Conservation (phyloP, 768 basidiomycete genomes). For the Podaxis sp. region DNA sequence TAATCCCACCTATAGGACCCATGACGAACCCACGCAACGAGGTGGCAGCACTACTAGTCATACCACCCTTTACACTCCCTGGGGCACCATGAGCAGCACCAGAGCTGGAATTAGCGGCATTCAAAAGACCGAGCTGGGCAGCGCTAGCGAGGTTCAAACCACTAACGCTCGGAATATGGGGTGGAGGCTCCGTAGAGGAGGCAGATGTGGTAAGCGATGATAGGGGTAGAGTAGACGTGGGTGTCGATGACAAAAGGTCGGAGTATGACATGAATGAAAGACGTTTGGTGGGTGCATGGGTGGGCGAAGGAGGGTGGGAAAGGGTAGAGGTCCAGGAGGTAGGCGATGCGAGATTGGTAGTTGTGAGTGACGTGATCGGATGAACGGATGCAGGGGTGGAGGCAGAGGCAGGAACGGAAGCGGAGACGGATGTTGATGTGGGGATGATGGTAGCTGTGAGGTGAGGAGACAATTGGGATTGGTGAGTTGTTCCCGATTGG, state of each 20-base stretch:
- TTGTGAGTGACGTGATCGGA: slow-evolving; percentile 20
- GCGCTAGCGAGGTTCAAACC: slow-evolving; percentile 33
- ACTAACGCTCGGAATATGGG: slow-evolving; percentile 68
- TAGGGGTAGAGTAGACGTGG: slow-evolving; percentile 68
- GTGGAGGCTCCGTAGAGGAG: slow-evolving; percentile 57
- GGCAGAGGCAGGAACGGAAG: neutral
- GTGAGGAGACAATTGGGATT: neutral
- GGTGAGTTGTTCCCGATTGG: neutral
- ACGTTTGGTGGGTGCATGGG: slow-evolving; percentile 55
- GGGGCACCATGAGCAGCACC: slow-evolving; percentile 7
- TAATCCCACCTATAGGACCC: slow-evolving; percentile 26
- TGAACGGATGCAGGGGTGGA: neutral
- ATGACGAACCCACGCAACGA: slow-evolving; percentile 4
- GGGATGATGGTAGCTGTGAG: neutral
- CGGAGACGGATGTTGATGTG: neutral
- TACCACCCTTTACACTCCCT: neutral
- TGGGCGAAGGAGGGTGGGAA: slow-evolving; percentile 41
- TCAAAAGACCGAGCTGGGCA: neutral
- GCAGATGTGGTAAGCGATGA: slow-evolving; percentile 70
- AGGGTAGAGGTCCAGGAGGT: slow-evolving; percentile 23
- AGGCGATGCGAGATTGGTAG: neutral
- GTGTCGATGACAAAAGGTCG: slow-evolving; percentile 79
- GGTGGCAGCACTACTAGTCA: neutral
- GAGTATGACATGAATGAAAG: slow-evolving; percentile 89
- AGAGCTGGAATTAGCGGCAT: slow-evolving; percentile 15